phyloP scores from a whole-genome alignment of 441 rosid genomes.

The Euphorbia schlechtendalii region DNA sequence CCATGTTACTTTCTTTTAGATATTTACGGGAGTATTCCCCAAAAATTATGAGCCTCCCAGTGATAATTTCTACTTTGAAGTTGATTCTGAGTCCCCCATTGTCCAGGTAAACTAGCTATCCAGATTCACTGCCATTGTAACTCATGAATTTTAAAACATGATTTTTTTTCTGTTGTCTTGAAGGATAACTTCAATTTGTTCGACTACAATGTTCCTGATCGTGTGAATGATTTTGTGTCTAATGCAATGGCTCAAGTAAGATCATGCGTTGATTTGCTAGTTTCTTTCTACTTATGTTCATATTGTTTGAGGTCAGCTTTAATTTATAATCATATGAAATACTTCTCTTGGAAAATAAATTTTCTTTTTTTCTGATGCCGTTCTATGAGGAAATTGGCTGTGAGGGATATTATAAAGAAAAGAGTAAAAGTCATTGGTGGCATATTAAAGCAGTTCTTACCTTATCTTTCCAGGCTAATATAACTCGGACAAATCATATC shows the following conservation, averaged over 20 bases:
- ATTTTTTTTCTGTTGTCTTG: slow-evolving; percentile 20
- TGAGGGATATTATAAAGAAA: slow-evolving; percentile 3
- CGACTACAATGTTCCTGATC: slow-evolving; percentile 95
- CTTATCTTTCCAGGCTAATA: slow-evolving; percentile 48
- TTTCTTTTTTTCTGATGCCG: not conserved
- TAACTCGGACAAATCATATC: slow-evolving; percentile 63
- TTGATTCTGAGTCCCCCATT: slow-evolving; percentile 63
- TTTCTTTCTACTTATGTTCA: not conserved
- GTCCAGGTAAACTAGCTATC: slow-evolving; percentile 55
- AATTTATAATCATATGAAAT: not conserved
- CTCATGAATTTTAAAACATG: slow-evolving; percentile 16
- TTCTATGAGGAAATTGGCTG: too few species aligned
- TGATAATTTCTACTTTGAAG: slow-evolving; percentile 78
- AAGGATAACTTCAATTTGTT: slow-evolving; percentile 79
- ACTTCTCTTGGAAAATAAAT: not conserved
- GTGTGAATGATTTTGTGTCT: slow-evolving; percentile 82
- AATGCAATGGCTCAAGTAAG: slow-evolving; percentile 90
- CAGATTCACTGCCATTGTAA: slow-evolving; percentile 13
- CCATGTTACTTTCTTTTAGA: slow-evolving; percentile 36
- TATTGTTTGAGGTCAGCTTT: slow-evolving; percentile 9
- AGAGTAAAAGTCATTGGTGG: not conserved
- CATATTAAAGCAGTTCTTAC: not conserved
- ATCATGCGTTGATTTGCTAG: slow-evolving; percentile 3
- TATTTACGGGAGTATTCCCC: slow-evolving; percentile 97
- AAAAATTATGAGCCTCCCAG: slow-evolving; percentile 85